Base-by-base conservation (phyloP, 805 yeast genomes). In the Cyberlindnera lachancei region DNA sequence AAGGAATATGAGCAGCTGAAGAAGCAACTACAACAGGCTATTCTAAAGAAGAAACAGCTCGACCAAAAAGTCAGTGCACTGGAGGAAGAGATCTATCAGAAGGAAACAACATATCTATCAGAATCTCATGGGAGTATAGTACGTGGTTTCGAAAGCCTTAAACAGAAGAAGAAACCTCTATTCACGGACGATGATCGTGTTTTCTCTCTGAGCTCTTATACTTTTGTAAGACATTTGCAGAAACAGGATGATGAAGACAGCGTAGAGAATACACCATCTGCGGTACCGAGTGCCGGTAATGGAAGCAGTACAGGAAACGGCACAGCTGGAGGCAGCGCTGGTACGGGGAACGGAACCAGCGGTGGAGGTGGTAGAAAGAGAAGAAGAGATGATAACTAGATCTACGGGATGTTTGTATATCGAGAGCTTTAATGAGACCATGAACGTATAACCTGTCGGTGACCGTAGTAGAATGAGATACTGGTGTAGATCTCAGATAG, bases 101-200 rank as follows among this genome's bases (percentile, higher is more conserved):
- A 75, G 42, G 97, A 88, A 51, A 75, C 80, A 8, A 71, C 73
- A 11, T 88, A 88, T 52, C 71, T 88, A 29, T 73, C 79, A 18
- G 87, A 81, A 32, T 74, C 85, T 36, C 56, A 61, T 18, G 56
- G 66, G 18, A 88, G 96, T 0, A 79, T 90, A 18, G 81, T 86
- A n/a, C 80, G 81, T 41, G 97, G 97, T 2, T 88, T 87, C 48
- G 96, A 88, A 30, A 80, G 75, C 45, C 81, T 83, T 8, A 33
- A 23, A n/a, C 35, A 38, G 49, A 41, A 50, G 33, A 46, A 52
- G 56, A 64, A 74, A 57, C 60, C 70, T 37, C 52, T 66, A 31
- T 70, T 71, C 59, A 63, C 76, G 0, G 90, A 83, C 40, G 82
- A 79, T 22, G 96, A 86, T 48, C 73, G 94, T 29, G 72, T 86